Conservation (phyloP, 2,329 filamentous ascomycete genomes). For the Curvularia sp. region DNA sequence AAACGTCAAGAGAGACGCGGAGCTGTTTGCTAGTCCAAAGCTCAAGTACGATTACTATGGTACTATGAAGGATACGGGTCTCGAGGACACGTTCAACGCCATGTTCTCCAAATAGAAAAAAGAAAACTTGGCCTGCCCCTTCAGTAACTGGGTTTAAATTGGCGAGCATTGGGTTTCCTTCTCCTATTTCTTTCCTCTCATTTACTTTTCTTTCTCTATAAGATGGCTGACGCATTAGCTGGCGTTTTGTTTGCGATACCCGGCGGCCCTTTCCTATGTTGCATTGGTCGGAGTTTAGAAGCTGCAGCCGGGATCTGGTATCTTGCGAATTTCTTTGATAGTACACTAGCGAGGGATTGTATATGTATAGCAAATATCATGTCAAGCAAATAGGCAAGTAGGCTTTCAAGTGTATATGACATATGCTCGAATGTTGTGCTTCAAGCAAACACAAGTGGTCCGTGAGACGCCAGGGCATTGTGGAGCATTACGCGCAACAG, state of each 20-base stretch:
- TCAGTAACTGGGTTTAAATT: neutral
- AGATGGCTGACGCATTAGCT: constrained; percentile 2
- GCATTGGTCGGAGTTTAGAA: constrained; percentile 10
- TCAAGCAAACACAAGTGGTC: neutral
- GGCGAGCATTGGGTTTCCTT: neutral
- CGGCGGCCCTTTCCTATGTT: constrained; percentile 13
- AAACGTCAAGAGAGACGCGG: constrained; percentile 38
- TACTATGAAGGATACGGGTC: constrained; percentile 40
- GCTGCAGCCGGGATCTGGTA: neutral
- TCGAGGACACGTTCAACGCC: constrained; percentile 44
- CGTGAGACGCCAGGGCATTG: neutral
- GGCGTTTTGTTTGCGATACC: constrained; percentile 33
- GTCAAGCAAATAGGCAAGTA: neutral
- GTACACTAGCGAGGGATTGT: neutral
- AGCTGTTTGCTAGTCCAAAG: constrained; percentile 43
- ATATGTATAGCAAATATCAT: neutral
- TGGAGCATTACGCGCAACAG: constrained; percentile 5
- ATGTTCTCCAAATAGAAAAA: constrained; percentile 39
- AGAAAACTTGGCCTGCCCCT: neutral
- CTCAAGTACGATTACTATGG: constrained; percentile 46
- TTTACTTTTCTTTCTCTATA: neutral
- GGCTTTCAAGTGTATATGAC: neutral
- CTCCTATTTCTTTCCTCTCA: neutral
- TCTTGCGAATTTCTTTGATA: neutral
- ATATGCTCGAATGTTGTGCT: neutral